Evolutionary conservation across 495 filamentous ascomycete genomes (phyloP).

Genomic region (Hypoxylon subgilvum): DNA sequence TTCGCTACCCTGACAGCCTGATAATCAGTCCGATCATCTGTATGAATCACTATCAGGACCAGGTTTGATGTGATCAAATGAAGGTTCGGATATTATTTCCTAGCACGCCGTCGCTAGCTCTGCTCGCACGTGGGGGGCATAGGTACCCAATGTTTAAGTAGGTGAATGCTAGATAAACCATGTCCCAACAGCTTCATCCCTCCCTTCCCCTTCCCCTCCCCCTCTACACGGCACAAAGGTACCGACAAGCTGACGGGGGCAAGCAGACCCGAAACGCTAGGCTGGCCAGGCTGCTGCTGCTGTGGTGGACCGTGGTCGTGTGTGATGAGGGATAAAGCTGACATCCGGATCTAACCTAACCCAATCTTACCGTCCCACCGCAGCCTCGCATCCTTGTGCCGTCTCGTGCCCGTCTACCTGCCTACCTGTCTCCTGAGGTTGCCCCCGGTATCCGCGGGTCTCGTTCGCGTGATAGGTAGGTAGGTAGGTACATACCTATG

Average conservation of each 20-base stretch:
- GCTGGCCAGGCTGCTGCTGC: too few species aligned
- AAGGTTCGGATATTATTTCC: conserved; percentile 13
- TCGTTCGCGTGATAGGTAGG: too few species aligned
- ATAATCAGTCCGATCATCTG: too few species aligned
- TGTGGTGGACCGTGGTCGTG: background rate
- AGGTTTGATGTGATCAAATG: too few species aligned
- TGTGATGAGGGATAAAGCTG: background rate
- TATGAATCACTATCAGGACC: too few species aligned
- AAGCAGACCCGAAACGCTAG: background rate
- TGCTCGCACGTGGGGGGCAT: conserved; percentile 18
- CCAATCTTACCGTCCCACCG: conserved; percentile 9
- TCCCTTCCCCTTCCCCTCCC: background rate
- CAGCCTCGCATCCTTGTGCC: conserved; percentile 25
- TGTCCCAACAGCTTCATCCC: conserved; percentile 3
- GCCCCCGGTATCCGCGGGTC: too few species aligned
- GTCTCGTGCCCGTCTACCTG: conserved; percentile 9
- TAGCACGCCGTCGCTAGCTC: background rate
- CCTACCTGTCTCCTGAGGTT: background rate
- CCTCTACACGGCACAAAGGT: background rate
- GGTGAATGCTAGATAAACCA: conserved; percentile 2
- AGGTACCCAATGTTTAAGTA: too few species aligned
- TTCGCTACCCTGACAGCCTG: too few species aligned
- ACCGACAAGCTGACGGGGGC: background rate
- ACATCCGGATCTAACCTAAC: background rate
- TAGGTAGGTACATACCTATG: too few species aligned